Base-by-base conservation (phyloP, 1,139 yeast genomes). In the Sugiyamaella castrensis region DNA sequence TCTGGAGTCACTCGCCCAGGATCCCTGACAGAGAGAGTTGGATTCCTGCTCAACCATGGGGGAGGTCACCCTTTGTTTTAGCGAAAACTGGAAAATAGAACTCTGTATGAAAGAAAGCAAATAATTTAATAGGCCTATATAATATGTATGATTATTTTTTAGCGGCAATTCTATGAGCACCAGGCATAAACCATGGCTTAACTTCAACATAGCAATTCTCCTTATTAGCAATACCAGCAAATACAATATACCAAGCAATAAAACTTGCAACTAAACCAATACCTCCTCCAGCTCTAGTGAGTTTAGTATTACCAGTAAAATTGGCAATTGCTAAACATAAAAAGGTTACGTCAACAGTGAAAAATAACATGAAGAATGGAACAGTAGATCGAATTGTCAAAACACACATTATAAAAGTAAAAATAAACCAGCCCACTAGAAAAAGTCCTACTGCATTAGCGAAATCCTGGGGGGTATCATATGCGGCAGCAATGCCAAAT, bases 191-290 rank as follows among this genome's bases (percentile, higher is more conserved):
- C 43, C 40, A 37, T 10, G 46, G 42, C 27, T 40, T 40, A 33
- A 45, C 13, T 12, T 37, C 32, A 13, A 48, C 33, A 32, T 40
- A 48, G 10, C 44, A 40, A 28, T 40, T 45, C 32, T 48, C 52
- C 38, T 48, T 48, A 76, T 52, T 84, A 42, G 91, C 86, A 49
- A 88, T 67, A 79, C 95, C 95, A 9, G 95, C 92, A 59, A 79
- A 85, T 4, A 95, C 95, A 65, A 85, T 84, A 63, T 86, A 87
- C 88, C 91, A 87, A n/a, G 94, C 94, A 44, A 78, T 65, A 58
- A 84, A 77, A 1, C 95, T 86, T 32, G 89, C 81, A 28, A 86
- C 67, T 10, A 87, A 63, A 37, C 95, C 95, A 53, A 85, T 70
- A 4, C 81, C 82, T 57, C 96, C 96, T 36, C 81, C 95, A 13